Evolutionary conservation across 352 stramenopile genomes (phyloP).

Genomic region (Globisporangium radiosum): DNA sequence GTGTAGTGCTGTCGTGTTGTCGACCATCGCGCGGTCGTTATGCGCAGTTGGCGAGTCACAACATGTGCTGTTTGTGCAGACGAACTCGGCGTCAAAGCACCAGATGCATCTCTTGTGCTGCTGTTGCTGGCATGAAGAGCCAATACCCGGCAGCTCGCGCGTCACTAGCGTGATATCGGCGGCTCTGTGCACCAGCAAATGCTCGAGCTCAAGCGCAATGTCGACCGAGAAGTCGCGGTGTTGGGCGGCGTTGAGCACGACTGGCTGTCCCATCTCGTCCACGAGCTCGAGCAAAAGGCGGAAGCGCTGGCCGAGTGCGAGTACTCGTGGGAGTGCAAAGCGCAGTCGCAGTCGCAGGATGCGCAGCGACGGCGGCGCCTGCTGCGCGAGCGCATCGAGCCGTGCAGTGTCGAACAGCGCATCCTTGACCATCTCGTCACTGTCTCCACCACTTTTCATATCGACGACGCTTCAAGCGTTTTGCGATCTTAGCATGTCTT

Average conservation of each 20-base stretch:
- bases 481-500: too few relatives aligned
- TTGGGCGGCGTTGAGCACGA: neutral
- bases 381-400: constrained; percentile 10
- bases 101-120: constrained; percentile 4
- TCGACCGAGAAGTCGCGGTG: constrained; percentile 5
- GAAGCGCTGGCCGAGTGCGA: constrained; percentile 23
- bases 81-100: constrained; percentile 7
- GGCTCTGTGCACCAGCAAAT: neutral
- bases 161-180: neutral
- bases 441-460: too few relatives aligned
- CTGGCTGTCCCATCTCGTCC: constrained; percentile 47
- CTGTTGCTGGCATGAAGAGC: neutral
- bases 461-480: too few relatives aligned
- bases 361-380: constrained; percentile 13
- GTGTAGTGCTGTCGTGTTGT: neutral
- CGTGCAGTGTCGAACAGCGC: constrained; percentile 13
- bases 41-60: neutral
- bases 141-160: neutral
- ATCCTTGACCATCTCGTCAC: neutral
- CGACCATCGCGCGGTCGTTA: neutral
- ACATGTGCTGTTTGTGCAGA: neutral
- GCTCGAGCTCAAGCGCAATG: neutral
- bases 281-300: constrained; percentile 37
- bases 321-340: constrained; percentile 24
- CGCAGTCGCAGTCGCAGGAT: constrained; percentile 43